phyloP scores from a whole-genome alignment of 768 basidiomycete genomes.

The Psilocybe sp. region DNA sequence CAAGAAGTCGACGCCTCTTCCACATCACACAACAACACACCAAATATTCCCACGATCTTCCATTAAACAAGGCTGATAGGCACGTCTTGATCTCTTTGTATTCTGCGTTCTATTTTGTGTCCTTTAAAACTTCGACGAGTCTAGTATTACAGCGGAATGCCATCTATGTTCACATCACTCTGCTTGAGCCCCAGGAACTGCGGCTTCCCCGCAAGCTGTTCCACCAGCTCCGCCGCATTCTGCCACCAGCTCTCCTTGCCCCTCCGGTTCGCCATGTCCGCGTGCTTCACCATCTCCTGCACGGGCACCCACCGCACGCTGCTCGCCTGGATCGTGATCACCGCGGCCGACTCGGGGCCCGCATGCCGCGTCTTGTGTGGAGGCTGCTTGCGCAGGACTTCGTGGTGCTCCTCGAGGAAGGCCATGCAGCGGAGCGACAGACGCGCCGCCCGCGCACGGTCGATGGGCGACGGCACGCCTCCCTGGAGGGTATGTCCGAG shows the following conservation, averaged over 20 bases:
- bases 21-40: constrained; percentile 27
- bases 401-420: constrained; percentile 86
- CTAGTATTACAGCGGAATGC: background rate
- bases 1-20: constrained; percentile 14
- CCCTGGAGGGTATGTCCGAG: constrained; percentile 97
- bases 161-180: constrained; percentile 15
- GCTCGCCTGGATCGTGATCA: constrained; percentile 89
- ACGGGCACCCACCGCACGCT: constrained; percentile 81
- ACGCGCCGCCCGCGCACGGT: constrained; percentile 88
- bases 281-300: constrained; percentile 76
- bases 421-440: constrained; percentile 90
- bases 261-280: constrained; percentile 88
- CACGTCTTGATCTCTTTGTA: too few species aligned
- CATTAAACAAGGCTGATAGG: constrained; percentile 27
- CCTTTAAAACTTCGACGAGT: background rate
- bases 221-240: constrained; percentile 63
- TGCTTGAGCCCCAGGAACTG: constrained; percentile 44
- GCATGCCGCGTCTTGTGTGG: constrained; percentile 54
- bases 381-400: constrained; percentile 42
- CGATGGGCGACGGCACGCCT: constrained; percentile 91
- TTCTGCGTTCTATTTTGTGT: too few species aligned
- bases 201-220: constrained; percentile 66
- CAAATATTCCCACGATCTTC: constrained; percentile 29
- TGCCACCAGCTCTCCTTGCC: constrained; percentile 83
- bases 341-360: constrained; percentile 67